phyloP scores from a whole-genome alignment of 805 yeast species.

The Kluyveromyces aestuarii region DNA sequence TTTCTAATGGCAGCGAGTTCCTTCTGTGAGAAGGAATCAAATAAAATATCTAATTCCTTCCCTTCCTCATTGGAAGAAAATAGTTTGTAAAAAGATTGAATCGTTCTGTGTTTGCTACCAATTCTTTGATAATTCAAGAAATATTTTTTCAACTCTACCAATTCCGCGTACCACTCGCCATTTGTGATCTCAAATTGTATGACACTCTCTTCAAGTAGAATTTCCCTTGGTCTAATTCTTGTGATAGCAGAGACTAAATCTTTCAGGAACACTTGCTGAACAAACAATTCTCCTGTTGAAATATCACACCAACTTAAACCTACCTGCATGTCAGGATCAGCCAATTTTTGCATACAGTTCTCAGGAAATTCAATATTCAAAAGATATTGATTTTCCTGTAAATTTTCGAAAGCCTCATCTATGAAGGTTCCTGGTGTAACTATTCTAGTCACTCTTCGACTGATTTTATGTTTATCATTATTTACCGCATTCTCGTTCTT shows the following conservation, averaged over 20 bases:
- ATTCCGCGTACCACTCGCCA: slow-evolving; percentile 48
- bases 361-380: slow-evolving; percentile 56
- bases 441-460: slow-evolving; percentile 66
- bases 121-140: slow-evolving; percentile 44
- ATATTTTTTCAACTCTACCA: slow-evolving; percentile 50
- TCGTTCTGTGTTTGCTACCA: slow-evolving; percentile 33
- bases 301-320: slow-evolving; percentile 88
- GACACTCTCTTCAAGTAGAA: slow-evolving; percentile 46
- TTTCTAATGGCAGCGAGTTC: slow-evolving; percentile 56
- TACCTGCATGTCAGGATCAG: slow-evolving; percentile 34
- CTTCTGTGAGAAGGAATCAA: slow-evolving; percentile 29
- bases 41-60: slow-evolving; percentile 18
- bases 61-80: slow-evolving; percentile 27
- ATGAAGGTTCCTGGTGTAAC: slow-evolving; percentile 90
- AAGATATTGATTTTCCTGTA: slow-evolving; percentile 60
- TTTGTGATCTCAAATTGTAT: slow-evolving; percentile 31
- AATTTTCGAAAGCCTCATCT: slow-evolving; percentile 76
- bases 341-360: slow-evolving; percentile 30
- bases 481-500: slow-evolving; percentile 20
- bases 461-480: slow-evolving; percentile 34
- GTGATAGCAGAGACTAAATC: slow-evolving; percentile 64
- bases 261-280: slow-evolving; percentile 51
- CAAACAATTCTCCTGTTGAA: slow-evolving; percentile 69
- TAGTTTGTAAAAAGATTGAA: slow-evolving; percentile 31
- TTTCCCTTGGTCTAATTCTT: slow-evolving; percentile 74